Conservation (phyloP, 805 yeast genomes). For the Metschnikowia anglica region DNA sequence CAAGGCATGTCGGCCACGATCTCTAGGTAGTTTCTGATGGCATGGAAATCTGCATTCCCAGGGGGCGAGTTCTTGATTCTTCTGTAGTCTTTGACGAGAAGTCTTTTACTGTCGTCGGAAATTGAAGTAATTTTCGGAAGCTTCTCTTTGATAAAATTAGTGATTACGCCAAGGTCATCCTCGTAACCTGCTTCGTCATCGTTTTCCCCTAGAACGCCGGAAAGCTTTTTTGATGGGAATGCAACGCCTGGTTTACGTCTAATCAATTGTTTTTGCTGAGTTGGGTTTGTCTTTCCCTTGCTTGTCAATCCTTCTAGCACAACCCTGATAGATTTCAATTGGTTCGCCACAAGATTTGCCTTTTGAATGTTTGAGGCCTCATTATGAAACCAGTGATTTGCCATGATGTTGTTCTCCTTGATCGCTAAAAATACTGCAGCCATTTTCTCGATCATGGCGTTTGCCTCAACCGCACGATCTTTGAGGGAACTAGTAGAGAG, state of each 20-base stretch:
- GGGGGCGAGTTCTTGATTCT: slow-evolving; percentile 51
- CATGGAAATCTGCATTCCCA: slow-evolving; percentile 61
- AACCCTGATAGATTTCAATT: slow-evolving; percentile 50
- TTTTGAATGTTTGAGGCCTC: slow-evolving; percentile 52
- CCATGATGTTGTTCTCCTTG: slow-evolving; percentile 32
- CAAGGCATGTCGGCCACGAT: slow-evolving; percentile 66
- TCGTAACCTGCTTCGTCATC: slow-evolving; percentile 48
- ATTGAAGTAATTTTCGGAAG: slow-evolving; percentile 36
- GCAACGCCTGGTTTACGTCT: slow-evolving; percentile 11
- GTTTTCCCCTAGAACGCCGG: not conserved
- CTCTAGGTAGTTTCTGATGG: slow-evolving; percentile 61
- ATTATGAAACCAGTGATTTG: slow-evolving; percentile 47
- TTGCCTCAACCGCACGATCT: slow-evolving; percentile 35
- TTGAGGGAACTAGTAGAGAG: slow-evolving; percentile 33
- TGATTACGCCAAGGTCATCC: slow-evolving; percentile 39
- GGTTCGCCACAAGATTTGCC: slow-evolving; percentile 55
- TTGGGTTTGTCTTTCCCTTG: slow-evolving; percentile 12
- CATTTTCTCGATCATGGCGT: slow-evolving; percentile 34
- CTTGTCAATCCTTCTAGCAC: slow-evolving; percentile 49
- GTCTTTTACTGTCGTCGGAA: slow-evolving; percentile 39
- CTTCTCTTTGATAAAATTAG: slow-evolving; percentile 36
- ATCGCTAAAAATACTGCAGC: slow-evolving; percentile 37
- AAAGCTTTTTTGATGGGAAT: not conserved
- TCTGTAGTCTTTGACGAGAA: slow-evolving; percentile 50
- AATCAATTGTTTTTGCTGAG: slow-evolving; percentile 11